Evolutionary conservation across 306 rosid species (phyloP).

Genomic region (Cicer bijugum): DNA sequence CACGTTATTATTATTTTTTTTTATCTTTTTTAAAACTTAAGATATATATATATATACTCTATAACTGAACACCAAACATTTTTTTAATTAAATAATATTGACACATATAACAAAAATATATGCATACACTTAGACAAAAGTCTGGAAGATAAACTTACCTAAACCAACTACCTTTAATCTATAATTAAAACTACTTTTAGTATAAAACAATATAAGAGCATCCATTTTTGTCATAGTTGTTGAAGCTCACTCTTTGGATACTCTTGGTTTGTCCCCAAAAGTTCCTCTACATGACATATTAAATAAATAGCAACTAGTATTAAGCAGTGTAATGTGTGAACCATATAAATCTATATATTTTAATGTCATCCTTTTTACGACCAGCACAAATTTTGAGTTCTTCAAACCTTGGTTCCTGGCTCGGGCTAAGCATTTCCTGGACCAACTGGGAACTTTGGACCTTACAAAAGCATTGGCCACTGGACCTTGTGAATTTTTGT

Average conservation of each 20-base stretch:
- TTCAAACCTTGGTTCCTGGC: slow-evolving; percentile 46
- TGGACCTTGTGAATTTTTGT: background rate
- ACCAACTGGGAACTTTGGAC: slow-evolving; percentile 45
- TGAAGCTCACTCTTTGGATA: slow-evolving; percentile 61
- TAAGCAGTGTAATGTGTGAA: slow-evolving; percentile 16
- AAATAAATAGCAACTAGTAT: slow-evolving; percentile 16
- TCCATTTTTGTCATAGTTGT: slow-evolving; percentile 53
- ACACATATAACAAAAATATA: slow-evolving; percentile 34
- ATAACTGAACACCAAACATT: too few relatives aligned
- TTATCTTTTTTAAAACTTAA: too few relatives aligned
- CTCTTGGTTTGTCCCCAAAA: slow-evolving; percentile 55
- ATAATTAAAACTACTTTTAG: slow-evolving; percentile 32
- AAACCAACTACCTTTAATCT: slow-evolving; percentile 53
- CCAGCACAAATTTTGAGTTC: slow-evolving; percentile 48
- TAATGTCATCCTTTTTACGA: slow-evolving; percentile 34
- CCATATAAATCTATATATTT: slow-evolving; percentile 26
- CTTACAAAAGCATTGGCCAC: slow-evolving; percentile 25
- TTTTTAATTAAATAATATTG: slow-evolving; percentile 27
- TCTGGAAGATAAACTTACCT: slow-evolving; percentile 58
- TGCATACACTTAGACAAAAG: slow-evolving; percentile 53
- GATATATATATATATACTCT: too few relatives aligned
- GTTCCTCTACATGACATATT: slow-evolving; percentile 31
- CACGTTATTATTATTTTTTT: too few relatives aligned
- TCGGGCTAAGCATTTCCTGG: slow-evolving; percentile 40
- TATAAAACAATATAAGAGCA: slow-evolving; percentile 37